Evolutionary conservation across 345 rosid genomes (phyloP).

Genomic region (Durio zibethinus): DNA sequence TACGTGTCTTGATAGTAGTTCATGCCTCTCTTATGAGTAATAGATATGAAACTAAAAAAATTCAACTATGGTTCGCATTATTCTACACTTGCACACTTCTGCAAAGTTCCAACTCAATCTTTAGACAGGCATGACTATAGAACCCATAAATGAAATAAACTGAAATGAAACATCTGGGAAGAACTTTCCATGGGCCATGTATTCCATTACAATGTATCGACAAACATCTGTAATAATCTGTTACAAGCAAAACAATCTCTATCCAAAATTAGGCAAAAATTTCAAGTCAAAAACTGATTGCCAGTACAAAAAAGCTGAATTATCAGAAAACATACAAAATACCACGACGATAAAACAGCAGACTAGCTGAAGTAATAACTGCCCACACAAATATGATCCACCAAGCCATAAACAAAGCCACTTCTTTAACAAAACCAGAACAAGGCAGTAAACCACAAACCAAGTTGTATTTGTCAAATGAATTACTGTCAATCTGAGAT

Average conservation of each 20-base stretch:
- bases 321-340: slow-evolving; percentile 12
- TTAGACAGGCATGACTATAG: background rate
- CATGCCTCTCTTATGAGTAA: background rate
- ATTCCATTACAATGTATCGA: background rate
- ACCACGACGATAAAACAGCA: background rate
- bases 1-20: background rate
- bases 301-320: slow-evolving; percentile 11
- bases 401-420: slow-evolving; percentile 70
- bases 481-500: slow-evolving; percentile 50
- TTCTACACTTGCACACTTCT: background rate
- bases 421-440: slow-evolving; percentile 42
- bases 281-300: background rate
- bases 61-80: background rate
- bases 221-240: background rate
- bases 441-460: slow-evolving; percentile 56
- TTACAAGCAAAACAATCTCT: background rate
- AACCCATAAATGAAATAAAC: background rate
- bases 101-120: background rate
- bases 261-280: slow-evolving; percentile 1
- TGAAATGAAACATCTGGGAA: background rate
- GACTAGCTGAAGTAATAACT: background rate
- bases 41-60: background rate
- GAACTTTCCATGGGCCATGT: background rate
- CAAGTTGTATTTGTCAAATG: slow-evolving; percentile 32
- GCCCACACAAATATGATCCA: slow-evolving; percentile 68